Evolutionary conservation across 2,329 filamentous ascomycete species (phyloP), one percentile per base, ranked within the genome.

Genomic region (Graphilbum sp.): DNA sequence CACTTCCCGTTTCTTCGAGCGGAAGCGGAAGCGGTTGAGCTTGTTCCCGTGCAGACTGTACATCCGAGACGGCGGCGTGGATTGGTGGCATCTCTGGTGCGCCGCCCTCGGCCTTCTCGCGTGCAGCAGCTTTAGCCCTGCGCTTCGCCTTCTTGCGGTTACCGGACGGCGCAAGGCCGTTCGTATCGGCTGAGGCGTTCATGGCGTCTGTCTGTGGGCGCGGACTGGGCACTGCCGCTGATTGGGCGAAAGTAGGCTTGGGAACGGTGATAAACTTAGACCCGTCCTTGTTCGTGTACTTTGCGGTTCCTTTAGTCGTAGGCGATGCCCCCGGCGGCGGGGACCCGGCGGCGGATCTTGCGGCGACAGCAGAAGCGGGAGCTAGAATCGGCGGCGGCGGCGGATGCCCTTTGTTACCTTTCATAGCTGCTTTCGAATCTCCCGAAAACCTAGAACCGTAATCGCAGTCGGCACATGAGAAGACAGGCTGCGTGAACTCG

Each of bases 101-200:
- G 6, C 21, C 27, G 27, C 5, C 5, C 23, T 32, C 38, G 8
- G 72, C 72, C 52, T 79, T 73, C 43, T 43, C 43, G 4, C 45
- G 43, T 23, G 78, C 79, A 24, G 83, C 81, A 59, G 80, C 81
- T 59, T 95, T 95, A 53, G 83, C 79, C 47, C 87, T 74, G 48
- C 87, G 75, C 67, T 94, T 95, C 58, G 90, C 82, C 66, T 95
- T 96, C 67, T 95, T 95, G 54, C 83, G 76, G 60, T 94, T 95
- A 37, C 87, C 79, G 9, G 66, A 11, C 1, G 45, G 44, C 17
- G 30, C 35, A 4, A 39, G 10, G 34, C 32, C 33, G 52, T 33
- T 45, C 42, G 27, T 23, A 25, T 15, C 31, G 5, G 27, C 17
- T 2, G 13, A 11, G 6, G 36, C 37, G 16, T 41, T 43, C 16